Base-by-base conservation (phyloP, 1,284 basidiomycete genomes). In the Apiotrichum veenhuisii region DNA sequence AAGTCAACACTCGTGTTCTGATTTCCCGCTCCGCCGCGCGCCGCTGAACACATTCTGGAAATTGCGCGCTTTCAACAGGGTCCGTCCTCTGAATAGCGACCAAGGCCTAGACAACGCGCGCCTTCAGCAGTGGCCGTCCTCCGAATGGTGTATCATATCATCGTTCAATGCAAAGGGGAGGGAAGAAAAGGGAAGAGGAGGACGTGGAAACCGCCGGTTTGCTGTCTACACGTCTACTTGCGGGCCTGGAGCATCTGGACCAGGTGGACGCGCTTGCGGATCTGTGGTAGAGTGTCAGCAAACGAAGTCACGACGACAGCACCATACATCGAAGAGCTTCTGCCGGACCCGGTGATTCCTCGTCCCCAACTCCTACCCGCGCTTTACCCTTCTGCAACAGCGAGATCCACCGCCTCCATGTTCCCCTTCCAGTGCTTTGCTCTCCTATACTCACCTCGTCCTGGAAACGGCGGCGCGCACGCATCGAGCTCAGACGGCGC, bases 401-500 rank as follows among this genome's bases (percentile, higher is more conserved):
- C n/a, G n/a, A n/a, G n/a, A n/a, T n/a, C n/a, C n/a, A n/a, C n/a
- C n/a, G n/a, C n/a, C n/a, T n/a, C n/a, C n/a, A n/a, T n/a, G 10
- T 18, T 14, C 23, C 48, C 3, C 11, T 5, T 5, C 49, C 4
- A 20, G 8, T 5, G 2, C 50, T 23, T 9, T 5, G 18, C 9
- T 26, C 12, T 1, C 3, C 15, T 37, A 18, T 14, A 71, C 72
- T 65, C 56, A 74, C 73, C 67, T 70, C 65, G 52, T 69, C 70
- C 62, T 69, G 66, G 60, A 76, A 76, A 49, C 73, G 68, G 48
- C 68, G 65, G 43, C 72, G 61, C 61, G 70, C 67, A 41, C 71
- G 61, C 59, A 72, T 69, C 20, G 57, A 64, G 33, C 48, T 50
- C 46, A 74, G 50, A 47, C 74, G 64, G 51, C 65, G 62, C 50